Percentiles rank a stretch among this genome's conserved stretches.
These are phyloP conservation scores for Achaetomiella virescens DNA, from an alignment of 495 filamentous ascomycete species.

Conservation along the genomic window DNA sequence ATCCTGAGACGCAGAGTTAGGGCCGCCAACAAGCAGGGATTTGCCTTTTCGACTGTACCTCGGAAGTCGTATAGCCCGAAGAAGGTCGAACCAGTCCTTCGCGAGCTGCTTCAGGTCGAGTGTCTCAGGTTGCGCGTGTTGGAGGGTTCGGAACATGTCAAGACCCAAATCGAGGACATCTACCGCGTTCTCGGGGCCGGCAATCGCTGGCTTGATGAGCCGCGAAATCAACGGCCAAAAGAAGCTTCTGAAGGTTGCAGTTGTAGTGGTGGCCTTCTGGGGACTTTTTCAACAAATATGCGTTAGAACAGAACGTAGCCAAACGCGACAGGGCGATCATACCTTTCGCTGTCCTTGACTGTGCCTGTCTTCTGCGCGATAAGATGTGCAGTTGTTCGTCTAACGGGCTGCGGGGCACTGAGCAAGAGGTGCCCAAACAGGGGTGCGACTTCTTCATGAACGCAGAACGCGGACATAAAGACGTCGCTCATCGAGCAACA, in stretches of 20 bases:
- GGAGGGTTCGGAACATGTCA: conserved; percentile 49
- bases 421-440: conserved; percentile 39
- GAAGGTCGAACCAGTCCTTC: conserved; percentile 17
- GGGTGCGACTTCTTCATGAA: conserved; percentile 24
- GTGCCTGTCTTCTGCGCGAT: conserved; percentile 23
- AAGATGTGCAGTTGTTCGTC: conserved; percentile 35
- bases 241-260: conserved; percentile 34
- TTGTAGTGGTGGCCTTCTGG: conserved; percentile 9
- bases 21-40: neutral
- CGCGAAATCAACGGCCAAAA: conserved; percentile 45
- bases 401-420: conserved; percentile 31
- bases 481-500: conserved; percentile 51
- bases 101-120: conserved; percentile 40
- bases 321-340: neutral
- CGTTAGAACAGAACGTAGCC: neutral
- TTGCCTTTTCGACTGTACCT: conserved; percentile 15
- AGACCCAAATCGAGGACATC: conserved; percentile 43
- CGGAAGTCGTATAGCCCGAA: conserved; percentile 28
- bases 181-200: conserved; percentile 32
- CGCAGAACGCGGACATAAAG: conserved; percentile 55
- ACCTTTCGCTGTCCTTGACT: conserved; percentile 12
- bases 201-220: conserved; percentile 36
- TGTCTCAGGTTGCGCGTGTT: conserved; percentile 42
- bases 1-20: conserved; percentile 27
- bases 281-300: neutral